Conservation (phyloP, 805 yeast species). For the Lipomyces spencermartinsiae region DNA sequence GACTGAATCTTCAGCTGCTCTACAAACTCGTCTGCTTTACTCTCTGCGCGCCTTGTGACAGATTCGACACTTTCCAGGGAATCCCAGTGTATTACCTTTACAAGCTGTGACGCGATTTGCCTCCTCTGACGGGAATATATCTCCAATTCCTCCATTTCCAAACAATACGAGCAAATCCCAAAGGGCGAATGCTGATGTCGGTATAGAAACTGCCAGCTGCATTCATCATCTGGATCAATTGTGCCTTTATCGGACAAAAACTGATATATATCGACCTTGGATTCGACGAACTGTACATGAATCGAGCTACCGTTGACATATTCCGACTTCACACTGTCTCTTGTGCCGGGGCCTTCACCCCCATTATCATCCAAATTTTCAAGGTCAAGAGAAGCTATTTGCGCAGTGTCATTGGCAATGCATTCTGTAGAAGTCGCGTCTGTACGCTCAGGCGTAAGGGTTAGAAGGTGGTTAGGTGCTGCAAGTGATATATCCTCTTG, state of each 20-base stretch:
- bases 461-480: not conserved
- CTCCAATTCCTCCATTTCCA: constrained; percentile 18
- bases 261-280: constrained; percentile 3
- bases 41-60: constrained; percentile 17
- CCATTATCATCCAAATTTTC: not conserved
- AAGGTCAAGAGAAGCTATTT: not conserved
- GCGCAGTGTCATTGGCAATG: not conserved
- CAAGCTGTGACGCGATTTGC: constrained; percentile 17
- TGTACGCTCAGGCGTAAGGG: not conserved
- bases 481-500: not conserved
- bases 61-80: constrained; percentile 6
- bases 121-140: constrained; percentile 10
- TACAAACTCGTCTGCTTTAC: constrained; percentile 20
- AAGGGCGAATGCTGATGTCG: constrained; percentile 18
- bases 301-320: not conserved
- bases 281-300: not conserved
- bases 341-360: not conserved
- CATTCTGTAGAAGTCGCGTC: not conserved
- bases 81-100: constrained; percentile 18
- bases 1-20: constrained; percentile 10
- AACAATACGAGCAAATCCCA: constrained; percentile 23
- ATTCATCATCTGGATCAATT: constrained; percentile 10
- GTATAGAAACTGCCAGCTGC: constrained; percentile 18
- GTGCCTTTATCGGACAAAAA: constrained; percentile 2
- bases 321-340: not conserved